Evolutionary conservation across 1,139 yeast genomes (phyloP), one percentile per base, ranked within the genome.

Genomic region (Taiozyma sp.): DNA sequence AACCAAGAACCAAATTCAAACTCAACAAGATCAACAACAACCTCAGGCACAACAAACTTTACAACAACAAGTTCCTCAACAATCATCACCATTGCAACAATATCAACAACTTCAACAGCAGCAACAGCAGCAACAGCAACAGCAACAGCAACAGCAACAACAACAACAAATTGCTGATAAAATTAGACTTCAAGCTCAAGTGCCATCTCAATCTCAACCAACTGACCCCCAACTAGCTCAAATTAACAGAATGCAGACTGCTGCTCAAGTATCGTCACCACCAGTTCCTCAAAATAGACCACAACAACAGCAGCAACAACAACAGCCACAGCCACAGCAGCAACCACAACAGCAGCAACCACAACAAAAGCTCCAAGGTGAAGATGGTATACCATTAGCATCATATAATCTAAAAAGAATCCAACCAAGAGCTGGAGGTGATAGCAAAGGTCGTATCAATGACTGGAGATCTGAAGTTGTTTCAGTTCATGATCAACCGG

Each of bases 31-130:
- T 42, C 47, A 45, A 53, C 54, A 53, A 48, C 36, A 42, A 34
- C 27, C 27, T 24, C 27, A 24, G 27, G 4, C 27, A 24, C 27
- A 24, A 24, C 41, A 16, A 51, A 42, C 42, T 51, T 50, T 44
- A 48, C 56, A 43, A 52, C 48, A 51, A 47, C 47, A 46, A 24
- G 57, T 48, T 44, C 61, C 51, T 45, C 55, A 47, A 42, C 57
- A 44, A 49, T 14, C 22, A 22, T 4, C 43, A 23, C 14, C 43
- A 40, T 8, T 22, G 12, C 43, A 40, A 14, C 43, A 40, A 24
- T 13, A 38, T 5, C 41, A 38, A 38, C 41, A 19, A 22, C 41
- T 10, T 3, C 41, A 38, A 22, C 41, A n/a, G 9, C 41, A 38
- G n/a, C 41, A 38, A 14, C 43, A 23, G 19, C 51, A 45, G 52